Base-by-base conservation (phyloP, 768 basidiomycete genomes). In the Leccinum subgranulosum region DNA sequence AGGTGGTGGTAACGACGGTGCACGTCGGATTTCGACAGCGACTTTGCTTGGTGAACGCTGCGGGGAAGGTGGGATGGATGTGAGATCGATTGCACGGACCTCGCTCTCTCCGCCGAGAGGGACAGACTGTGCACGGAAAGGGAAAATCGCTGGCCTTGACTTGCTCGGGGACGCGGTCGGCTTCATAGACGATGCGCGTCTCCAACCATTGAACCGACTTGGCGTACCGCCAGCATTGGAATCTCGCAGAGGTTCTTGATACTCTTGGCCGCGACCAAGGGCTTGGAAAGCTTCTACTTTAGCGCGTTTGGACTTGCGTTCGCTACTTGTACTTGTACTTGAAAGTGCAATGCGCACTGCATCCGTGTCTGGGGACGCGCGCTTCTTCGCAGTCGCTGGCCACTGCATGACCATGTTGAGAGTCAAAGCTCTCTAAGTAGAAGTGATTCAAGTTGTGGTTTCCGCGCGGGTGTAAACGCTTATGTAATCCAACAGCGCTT, bases 281-380 rank as follows among this genome's bases (percentile, higher is more conserved):
- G 48, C 23, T 36, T 43, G 67, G 48, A 64, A 56, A 9, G 56
- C 58, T 10, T 65, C 71, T 0, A 70, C 10, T 54, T 70, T 72
- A 50, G 55, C 60, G 10, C 71, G 70, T 58, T 72, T 72, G 19
- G 65, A 46, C 48, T 60, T 53, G 41, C 51, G 72, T 8, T 63
- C 46, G 53, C 34, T 49, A 10, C 55, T 51, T 5, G 59, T 49
- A 10, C 55, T 51, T 5, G 59, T 62, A 57, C 58, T 64, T 48
- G 60, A 50, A 56, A 55, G 28, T 7, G 43, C 6, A 51, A 23
- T 46, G 6, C 54, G 60, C 1, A 53, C 47, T 28, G 58, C 23
- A n/a, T 64, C 63, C 6, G 61, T 53, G 31, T 72, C 70, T 9
- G 71, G 68, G 3, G 73, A 72, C n/a, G 55, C 6, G 46, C 73